A percentile compares a stretch with the other conserved stretches of the same genome.
Conservation (phyloP, 108 stramenopile species). For the Fragilaria radians region DNA sequence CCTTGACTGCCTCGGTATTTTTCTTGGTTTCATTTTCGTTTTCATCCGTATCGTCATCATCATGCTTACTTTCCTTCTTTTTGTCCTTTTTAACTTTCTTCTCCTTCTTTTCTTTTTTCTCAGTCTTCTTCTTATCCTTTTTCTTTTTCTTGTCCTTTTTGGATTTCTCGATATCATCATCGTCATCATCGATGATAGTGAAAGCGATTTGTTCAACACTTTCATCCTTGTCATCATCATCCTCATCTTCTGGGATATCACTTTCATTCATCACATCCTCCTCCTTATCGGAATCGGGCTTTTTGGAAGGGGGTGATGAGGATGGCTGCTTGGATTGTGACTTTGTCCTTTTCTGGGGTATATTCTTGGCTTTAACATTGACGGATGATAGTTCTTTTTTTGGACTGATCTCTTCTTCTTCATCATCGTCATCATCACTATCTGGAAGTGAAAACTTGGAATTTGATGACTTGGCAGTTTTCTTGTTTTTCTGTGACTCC, state of each 20-base stretch:
- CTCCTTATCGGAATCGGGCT: too few relatives aligned
- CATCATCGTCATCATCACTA: background rate
- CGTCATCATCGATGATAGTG: constrained; percentile 1
- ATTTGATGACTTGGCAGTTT: background rate
- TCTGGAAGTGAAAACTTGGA: background rate
- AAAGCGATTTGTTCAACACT: background rate
- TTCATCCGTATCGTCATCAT: background rate
- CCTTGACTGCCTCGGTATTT: background rate
- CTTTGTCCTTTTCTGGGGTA: constrained; percentile 1
- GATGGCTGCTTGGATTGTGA: background rate
- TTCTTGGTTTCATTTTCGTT: background rate
- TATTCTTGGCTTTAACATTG: too few relatives aligned
- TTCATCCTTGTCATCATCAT: constrained; percentile 7
- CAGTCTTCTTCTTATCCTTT: background rate
- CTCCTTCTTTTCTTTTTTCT: constrained; percentile 4
- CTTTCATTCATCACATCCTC: background rate
- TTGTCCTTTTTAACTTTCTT: background rate
- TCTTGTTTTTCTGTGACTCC: background rate
- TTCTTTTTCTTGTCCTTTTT: constrained; percentile 4
- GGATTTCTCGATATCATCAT: background rate
- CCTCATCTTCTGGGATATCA: background rate
- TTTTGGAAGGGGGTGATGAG: too few relatives aligned
- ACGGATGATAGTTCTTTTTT: too few relatives aligned
- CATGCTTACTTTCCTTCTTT: background rate
- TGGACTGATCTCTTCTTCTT: constrained; percentile 4